Evolutionary conservation across 2,329 filamentous ascomycete genomes (phyloP), one percentile per base, ranked within the genome.

Genomic region (Phyllosticta citribraziliensis): DNA sequence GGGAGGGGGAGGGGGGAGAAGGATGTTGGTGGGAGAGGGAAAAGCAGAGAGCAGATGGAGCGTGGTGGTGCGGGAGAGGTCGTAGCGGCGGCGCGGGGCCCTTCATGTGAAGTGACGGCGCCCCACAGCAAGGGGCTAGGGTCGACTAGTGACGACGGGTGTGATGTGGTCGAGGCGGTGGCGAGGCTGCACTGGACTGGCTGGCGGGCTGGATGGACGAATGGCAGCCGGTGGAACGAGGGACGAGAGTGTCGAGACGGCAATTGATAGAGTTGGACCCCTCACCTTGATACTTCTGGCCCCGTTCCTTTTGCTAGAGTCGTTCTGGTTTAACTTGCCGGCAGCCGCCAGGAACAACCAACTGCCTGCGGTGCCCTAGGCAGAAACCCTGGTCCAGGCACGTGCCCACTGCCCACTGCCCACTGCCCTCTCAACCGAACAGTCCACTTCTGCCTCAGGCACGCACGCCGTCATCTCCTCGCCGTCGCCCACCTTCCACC

Each of bases 91-190:
- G 58, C 58, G 55, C 54, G 57, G 54, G 51, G 51, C 19, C 58
- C 56, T 61, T 61, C 58, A 61, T 61, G 58, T 61, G 58, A 61
- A 61, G 52, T 61, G 53, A 61, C 55, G 58, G 55, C 24, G 58
- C 40, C 58, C 58, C 58, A 60, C 52, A 40, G 33, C 52, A n/a
- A 52, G 55, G 56, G 56, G 56, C 20, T 27, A 40, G 24, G 58
- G 50, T 25, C 20, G 58, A 53, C 52, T 47, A 55, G 58, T 55
- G 58, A 52, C 30, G 35, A 20, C 25, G 25, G 27, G 50, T 47
- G 27, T 53, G 57, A 52, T 3, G 19, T 19, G 40, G n/a, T 25
- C 22, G 51, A 27, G 19, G n/a, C 51, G 27, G 33, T 40, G 33
- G 33, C 33, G 33, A 40, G 33, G 20, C 52, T 54, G 10, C 22